These are phyloP conservation scores for Penicillium freii DNA, from an alignment of 2,329 filamentous ascomycete species.

Conservation along the genomic window DNA sequence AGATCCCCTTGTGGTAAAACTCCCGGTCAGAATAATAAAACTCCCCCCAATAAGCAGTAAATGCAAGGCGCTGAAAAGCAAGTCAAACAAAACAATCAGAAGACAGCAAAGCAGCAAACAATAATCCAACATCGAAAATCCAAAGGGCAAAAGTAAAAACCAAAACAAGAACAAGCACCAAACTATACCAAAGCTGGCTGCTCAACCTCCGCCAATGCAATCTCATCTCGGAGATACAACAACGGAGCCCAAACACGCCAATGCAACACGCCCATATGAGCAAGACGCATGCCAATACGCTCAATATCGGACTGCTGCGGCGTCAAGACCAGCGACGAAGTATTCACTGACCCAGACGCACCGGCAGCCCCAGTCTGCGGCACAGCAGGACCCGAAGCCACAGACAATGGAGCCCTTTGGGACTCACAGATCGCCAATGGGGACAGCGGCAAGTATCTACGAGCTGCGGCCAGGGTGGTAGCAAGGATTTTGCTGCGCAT, in stretches of 20 bases:
- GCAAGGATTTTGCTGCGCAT: slow-evolving; percentile 36
- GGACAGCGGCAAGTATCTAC: slow-evolving; percentile 42
- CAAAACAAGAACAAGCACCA: not conserved
- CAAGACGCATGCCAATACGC: slow-evolving; percentile 68
- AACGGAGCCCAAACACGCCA: slow-evolving; percentile 85
- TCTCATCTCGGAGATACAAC: slow-evolving; percentile 56
- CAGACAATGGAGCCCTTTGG: slow-evolving; percentile 33
- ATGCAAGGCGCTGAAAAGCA: slow-evolving; percentile 23
- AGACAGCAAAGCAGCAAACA: not conserved
- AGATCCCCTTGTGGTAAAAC: slow-evolving; percentile 3
- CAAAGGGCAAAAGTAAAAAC: not conserved
- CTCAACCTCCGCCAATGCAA: slow-evolving; percentile 15
- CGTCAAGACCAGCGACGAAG: slow-evolving; percentile 7
- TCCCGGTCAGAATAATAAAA: not conserved
- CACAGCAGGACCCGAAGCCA: slow-evolving; percentile 11
- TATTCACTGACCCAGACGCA: not conserved
- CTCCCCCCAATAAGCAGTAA: not conserved
- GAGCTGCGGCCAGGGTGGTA: slow-evolving; percentile 33
- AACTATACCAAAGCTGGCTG: slow-evolving; percentile 16
- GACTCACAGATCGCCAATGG: slow-evolving; percentile 46
- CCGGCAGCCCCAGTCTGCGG: not conserved
- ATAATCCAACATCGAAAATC: not conserved
- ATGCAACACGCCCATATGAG: slow-evolving; percentile 80
- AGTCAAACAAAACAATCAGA: slow-evolving; percentile 8
- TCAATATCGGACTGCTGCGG: slow-evolving; percentile 38